These are phyloP conservation scores for Wickerhamiella parazyma DNA, from an alignment of 805 yeast species.

Conservation along the genomic window DNA sequence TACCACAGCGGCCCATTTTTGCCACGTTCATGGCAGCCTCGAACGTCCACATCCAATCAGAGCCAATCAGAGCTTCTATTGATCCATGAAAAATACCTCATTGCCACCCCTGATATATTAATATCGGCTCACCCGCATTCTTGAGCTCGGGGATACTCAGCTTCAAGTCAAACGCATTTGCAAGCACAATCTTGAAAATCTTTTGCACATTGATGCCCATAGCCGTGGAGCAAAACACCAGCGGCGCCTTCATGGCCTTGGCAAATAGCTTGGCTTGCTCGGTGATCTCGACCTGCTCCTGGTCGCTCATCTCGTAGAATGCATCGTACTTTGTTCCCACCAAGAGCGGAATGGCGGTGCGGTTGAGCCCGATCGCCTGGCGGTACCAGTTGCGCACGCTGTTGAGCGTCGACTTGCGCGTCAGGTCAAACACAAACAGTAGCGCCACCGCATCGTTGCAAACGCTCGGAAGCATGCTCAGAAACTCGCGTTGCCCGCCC, in stretches of 20 bases:
- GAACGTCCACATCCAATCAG: too few relatives aligned
- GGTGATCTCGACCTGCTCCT: constrained; percentile 75
- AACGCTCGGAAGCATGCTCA: constrained; percentile 88
- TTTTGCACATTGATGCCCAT: constrained; percentile 88
- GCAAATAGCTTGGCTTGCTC: constrained; percentile 75
- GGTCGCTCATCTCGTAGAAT: constrained; percentile 63
- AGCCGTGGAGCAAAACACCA: constrained; percentile 81
- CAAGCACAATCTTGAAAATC: constrained; percentile 77
- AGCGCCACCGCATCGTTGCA: constrained; percentile 87
- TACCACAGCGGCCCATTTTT: too few relatives aligned
- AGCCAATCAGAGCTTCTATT: too few relatives aligned
- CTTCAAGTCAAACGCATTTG: constrained; percentile 79
- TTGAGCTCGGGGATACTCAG: constrained; percentile 72
- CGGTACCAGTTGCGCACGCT: constrained; percentile 93
- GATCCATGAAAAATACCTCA: too few relatives aligned
- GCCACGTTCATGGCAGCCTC: too few relatives aligned
- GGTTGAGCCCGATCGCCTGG: constrained; percentile 78
- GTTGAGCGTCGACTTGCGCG: constrained; percentile 71
- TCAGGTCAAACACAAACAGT: constrained; percentile 77
- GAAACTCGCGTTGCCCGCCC: constrained; percentile 91
- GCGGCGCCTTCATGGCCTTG: constrained; percentile 69
- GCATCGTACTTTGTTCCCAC: constrained; percentile 90
- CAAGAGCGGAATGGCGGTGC: constrained; percentile 78
- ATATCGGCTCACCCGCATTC: constrained; percentile 81
- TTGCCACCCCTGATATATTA: constrained; percentile 44